Conservation (phyloP, 768 basidiomycete species). For the Strobilomyces confusus region DNA sequence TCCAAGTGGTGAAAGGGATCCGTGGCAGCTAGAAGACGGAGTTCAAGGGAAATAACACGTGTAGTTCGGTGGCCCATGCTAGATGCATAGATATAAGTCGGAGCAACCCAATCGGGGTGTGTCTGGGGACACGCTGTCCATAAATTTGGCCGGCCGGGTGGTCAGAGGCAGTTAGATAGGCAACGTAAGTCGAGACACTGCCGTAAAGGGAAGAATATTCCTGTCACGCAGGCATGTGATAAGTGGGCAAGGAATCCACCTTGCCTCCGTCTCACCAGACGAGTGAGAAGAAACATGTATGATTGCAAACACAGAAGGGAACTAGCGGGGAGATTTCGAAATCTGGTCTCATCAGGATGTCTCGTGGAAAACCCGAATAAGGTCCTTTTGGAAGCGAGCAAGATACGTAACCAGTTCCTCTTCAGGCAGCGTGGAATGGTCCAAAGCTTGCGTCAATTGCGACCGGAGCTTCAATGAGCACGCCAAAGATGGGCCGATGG, state of each 20-base stretch:
- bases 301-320: slow-evolving; percentile 7
- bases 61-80: too few relatives aligned
- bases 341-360: slow-evolving; percentile 14
- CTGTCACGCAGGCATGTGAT: slow-evolving; percentile 15
- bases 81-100: slow-evolving; percentile 16
- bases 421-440: slow-evolving; percentile 71
- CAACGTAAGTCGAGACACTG: background rate
- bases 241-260: background rate
- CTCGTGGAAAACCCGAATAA: slow-evolving; percentile 46
- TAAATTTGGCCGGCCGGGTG: background rate
- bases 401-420: slow-evolving; percentile 65
- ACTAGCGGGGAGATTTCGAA: background rate
- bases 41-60: too few relatives aligned
- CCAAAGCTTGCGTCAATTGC: slow-evolving; percentile 68
- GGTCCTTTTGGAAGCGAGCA: slow-evolving; percentile 64
- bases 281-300: background rate
- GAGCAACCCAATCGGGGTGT: slow-evolving; percentile 12
- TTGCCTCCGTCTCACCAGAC: background rate
- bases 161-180: background rate
- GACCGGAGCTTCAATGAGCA: slow-evolving; percentile 67
- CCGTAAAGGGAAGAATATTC: slow-evolving; percentile 5
- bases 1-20: background rate
- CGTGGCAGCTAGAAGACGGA: too few relatives aligned
- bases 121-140: background rate
- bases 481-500: background rate